These are phyloP conservation scores for Dioscorea zingiberensis DNA, from an alignment of 106 monocot species.

Conservation along the genomic window DNA sequence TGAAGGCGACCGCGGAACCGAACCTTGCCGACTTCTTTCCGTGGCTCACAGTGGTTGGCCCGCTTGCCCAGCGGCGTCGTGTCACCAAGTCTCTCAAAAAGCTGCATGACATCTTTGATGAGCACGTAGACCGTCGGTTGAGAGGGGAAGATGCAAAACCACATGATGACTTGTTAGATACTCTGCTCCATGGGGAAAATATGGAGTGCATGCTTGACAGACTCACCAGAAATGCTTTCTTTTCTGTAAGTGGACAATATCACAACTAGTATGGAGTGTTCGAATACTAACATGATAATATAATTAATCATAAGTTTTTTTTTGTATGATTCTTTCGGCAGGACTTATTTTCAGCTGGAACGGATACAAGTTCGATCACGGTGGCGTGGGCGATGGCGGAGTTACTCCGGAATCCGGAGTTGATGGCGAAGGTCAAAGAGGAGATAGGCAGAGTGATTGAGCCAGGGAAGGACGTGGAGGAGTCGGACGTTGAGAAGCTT, in stretches of 20 bases:
- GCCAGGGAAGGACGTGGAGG: too few relatives aligned
- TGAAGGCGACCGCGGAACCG: slow-evolving; percentile 15
- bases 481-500: too few relatives aligned
- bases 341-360: not conserved
- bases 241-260: not conserved
- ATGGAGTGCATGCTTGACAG: not conserved
- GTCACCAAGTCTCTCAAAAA: not conserved
- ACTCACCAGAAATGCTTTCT: not conserved
- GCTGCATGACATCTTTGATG: slow-evolving; percentile 15
- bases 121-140: not conserved
- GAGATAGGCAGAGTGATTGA: too few relatives aligned
- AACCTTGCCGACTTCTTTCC: slow-evolving; percentile 51
- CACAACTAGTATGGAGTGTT: too few relatives aligned
- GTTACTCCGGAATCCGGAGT: too few relatives aligned
- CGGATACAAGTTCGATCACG: not conserved
- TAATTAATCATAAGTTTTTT: not conserved
- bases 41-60: slow-evolving; percentile 10
- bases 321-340: not conserved
- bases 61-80: slow-evolving; percentile 12
- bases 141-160: not conserved
- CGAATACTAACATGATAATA: too few relatives aligned
- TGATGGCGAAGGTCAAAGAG: too few relatives aligned
- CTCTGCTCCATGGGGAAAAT: not conserved
- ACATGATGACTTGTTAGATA: not conserved
- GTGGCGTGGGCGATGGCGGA: too few relatives aligned